Base-by-base conservation (phyloP, 2,329 filamentous ascomycete species). In the Mariannaea elegans region DNA sequence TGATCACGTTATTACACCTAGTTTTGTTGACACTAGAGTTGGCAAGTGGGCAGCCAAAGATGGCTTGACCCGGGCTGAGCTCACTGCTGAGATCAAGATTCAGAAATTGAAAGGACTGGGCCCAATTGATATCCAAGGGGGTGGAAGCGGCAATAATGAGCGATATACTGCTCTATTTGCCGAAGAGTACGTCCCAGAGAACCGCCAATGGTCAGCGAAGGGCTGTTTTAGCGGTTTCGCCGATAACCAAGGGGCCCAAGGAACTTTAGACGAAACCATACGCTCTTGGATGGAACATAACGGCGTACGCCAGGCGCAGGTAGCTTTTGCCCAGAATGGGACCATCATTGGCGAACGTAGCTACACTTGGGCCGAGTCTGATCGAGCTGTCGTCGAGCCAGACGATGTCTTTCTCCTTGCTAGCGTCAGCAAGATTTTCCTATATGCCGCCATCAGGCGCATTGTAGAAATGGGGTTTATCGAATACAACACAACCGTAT, bases 361-460 rank as follows among this genome's bases (percentile, higher is more conserved):
- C 38, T 68, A 65, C 41, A 68, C 63, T 1, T 66, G 59, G 63
- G 63, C 64, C 0, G 65, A 68, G 48, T 42, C 47, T 8, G 51
- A 65, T 41, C 62, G 62, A 2, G 52, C 48, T 1, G 51, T 53
- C 5, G 65, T 65, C 13, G 8, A 21, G 13, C 49, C 56, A 3
- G 23, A 62, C 7, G 64, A 68, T n/a, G 19, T 18, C 1, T 68
- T 68, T 42, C 24, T 65, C 14, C 49, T 68, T 3, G 59, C 54
- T 7, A 65, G 65, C 0, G 49, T 65, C 4, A 68, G 54, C 41
- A 68, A 67, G 41, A 34, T 65, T 34, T 65, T 67, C 8, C 14
- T 61, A 3, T n/a, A 61, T 18, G 59, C 62, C 7, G 62, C 66
- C 8, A 32, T 68, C 7, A 23, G 55, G 13, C 48, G 32, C 36